Evolutionary conservation across 306 rosid genomes (phyloP).

Genomic region (Cicer bijugum): DNA sequence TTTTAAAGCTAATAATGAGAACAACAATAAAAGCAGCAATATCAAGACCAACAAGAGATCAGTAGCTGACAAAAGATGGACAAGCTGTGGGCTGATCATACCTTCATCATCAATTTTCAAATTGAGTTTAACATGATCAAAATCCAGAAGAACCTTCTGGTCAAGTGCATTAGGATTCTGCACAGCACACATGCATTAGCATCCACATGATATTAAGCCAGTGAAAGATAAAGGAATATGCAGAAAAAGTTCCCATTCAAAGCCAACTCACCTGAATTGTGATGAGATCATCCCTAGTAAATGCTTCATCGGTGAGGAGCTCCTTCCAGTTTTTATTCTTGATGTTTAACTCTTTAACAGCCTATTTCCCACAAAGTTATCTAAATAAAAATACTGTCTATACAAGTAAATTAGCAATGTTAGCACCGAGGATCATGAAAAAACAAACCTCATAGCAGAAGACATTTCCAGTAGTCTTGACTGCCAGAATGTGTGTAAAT

Average conservation of each 20-base stretch:
- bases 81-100: conserved; percentile 48
- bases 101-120: conserved; percentile 91
- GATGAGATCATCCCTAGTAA: conserved; percentile 79
- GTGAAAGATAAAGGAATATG: conserved; percentile 21
- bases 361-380: conserved; percentile 54
- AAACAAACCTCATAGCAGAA: conserved; percentile 87
- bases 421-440: conserved; percentile 12
- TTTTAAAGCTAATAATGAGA: conserved; percentile 35
- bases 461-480: conserved; percentile 97
- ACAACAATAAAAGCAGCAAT: conserved; percentile 23
- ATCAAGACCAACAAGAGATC: conserved; percentile 26
- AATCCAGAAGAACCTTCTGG: conserved; percentile 79
- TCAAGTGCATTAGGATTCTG: conserved; percentile 96
- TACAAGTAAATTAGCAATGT: conserved; percentile 39
- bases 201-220: conserved; percentile 36
- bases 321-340: conserved; percentile 98
- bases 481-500: conserved; percentile 89
- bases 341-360: conserved; percentile 88
- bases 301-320: conserved; percentile 92
- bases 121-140: conserved; percentile 84
- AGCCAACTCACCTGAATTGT: conserved; percentile 79
- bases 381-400: conserved; percentile 20
- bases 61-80: conserved; percentile 36
- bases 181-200: conserved; percentile 48
- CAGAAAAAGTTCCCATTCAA: conserved; percentile 27